Base-by-base conservation (phyloP, 164 flowering plant species). In the Vitis rotundifolia region DNA sequence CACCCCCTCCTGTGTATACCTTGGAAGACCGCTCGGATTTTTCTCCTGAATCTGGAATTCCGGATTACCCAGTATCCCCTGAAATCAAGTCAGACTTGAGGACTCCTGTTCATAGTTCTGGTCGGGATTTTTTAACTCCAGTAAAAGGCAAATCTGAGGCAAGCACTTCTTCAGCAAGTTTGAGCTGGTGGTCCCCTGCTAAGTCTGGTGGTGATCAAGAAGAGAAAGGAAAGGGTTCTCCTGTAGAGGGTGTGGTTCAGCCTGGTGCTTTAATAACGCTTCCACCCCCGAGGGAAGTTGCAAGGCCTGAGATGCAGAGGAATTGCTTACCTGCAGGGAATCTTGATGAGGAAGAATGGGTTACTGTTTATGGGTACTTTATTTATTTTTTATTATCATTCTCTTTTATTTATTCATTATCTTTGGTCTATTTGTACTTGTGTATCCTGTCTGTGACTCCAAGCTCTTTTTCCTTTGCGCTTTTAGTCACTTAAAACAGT, bases 261-360 rank as follows among this genome's bases (percentile, higher is more conserved):
- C 81, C 88, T n/a, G 89, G 87, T 68, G 90, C 95, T 63, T 79
- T 96, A 79, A 80, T 96, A 76, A 88, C 84, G 1, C 86, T 91
- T 73, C 97, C 99, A 0, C 93, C 92, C 0, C 98, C 95, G 0
- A 85, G 90, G 78, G 99, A 92, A 71, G 98, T 96, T 75, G 98
- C 95, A 0, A 88, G 97, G 80, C 98, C 98, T 0, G 99, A 93
- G 74, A 64, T 87, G 80, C 89, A 86, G 76, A 88, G 83, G 73
- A 93, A 78, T 68, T 67, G 69, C 62, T 71, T 89, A 44, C 91
- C 93, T 51, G 77, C 78, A 1, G 91, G 84, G 44, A 80, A 77
- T 59, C 78, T 88, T 26, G 88, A 86, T 49, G 97, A 91, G 76
- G 97, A 92, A 73, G 97, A 89, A 68, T 96, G 99, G 98, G 93